Percentiles rank a stretch among this genome's conserved stretches.
phyloP scores from a whole-genome alignment of 371 early-diverging fungal genomes.

The Entomophthora muscae region DNA sequence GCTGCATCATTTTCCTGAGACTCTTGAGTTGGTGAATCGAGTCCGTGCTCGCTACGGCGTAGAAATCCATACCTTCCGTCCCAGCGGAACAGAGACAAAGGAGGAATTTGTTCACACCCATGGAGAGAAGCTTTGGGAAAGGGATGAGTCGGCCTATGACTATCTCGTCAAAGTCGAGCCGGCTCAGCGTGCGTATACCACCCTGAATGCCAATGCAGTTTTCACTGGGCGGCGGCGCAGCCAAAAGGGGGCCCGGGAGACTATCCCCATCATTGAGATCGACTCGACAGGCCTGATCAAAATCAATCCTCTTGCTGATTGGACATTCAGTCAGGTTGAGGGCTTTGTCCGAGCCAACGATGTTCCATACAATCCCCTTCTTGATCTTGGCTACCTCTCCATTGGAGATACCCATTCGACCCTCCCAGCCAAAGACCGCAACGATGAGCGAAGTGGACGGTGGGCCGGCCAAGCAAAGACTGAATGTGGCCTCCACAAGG shows the following conservation, averaged over 20 bases:
- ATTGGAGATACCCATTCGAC: constrained; percentile 89
- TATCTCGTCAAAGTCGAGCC: constrained; percentile 88
- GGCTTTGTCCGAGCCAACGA: constrained; percentile 64
- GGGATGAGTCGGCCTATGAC: constrained; percentile 65
- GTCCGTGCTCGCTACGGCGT: constrained; percentile 47
- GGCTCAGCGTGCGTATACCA: constrained; percentile 67
- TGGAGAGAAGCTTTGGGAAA: constrained; percentile 66
- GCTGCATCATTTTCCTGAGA: constrained; percentile 80
- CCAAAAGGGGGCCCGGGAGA: constrained; percentile 68
- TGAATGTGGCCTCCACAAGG: constrained; percentile 88
- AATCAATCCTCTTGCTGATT: constrained; percentile 70
- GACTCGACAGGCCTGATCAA: constrained; percentile 69
- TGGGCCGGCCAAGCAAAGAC: constrained; percentile 79
- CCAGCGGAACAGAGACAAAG: constrained; percentile 30
- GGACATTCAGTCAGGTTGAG: constrained; percentile 79
- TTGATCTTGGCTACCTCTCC: constrained; percentile 81
- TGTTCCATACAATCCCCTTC: constrained; percentile 75
- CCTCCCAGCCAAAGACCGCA: constrained; percentile 35
- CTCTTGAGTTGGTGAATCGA: constrained; percentile 50
- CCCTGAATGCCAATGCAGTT: constrained; percentile 48
- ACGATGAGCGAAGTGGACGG: constrained; percentile 75
- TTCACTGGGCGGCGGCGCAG: constrained; percentile 82
- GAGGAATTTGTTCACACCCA: constrained; percentile 49
- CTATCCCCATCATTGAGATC: constrained; percentile 61
- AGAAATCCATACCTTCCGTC: constrained; percentile 54